phyloP scores from a whole-genome alignment of 2,329 filamentous ascomycete species.

The Thyridium curvatum region DNA sequence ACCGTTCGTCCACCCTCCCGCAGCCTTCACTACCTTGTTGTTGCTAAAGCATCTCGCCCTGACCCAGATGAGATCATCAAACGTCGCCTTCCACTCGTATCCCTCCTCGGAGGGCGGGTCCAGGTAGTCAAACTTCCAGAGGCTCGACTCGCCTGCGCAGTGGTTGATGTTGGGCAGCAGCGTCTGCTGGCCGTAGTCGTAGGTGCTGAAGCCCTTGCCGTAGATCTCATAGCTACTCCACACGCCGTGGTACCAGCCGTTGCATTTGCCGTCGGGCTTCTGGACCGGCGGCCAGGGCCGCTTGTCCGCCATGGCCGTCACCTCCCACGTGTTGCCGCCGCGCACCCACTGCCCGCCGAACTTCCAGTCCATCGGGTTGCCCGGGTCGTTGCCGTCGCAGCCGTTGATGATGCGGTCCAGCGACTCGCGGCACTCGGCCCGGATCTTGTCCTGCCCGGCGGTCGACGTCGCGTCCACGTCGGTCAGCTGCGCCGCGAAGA shows the following conservation, averaged over 20 bases:
- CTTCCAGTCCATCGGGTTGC: constrained; percentile 22
- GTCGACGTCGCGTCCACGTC: too few relatives aligned
- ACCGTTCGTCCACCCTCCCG: too few relatives aligned
- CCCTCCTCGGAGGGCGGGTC: constrained; percentile 14
- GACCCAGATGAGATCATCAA: too few relatives aligned
- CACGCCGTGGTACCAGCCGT: constrained; percentile 12
- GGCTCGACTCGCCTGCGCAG: constrained; percentile 10
- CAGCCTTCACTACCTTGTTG: too few relatives aligned
- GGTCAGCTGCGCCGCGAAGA: too few relatives aligned
- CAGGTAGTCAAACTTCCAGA: constrained; percentile 20
- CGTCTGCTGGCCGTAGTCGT: constrained; percentile 16
- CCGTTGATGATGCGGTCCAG: constrained; percentile 14
- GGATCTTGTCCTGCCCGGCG: too few relatives aligned
- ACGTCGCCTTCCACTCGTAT: constrained; percentile 14
- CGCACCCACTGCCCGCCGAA: constrained; percentile 15
- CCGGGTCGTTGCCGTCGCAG: constrained; percentile 14
- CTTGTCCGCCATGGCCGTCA: constrained; percentile 11
- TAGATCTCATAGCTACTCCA: constrained; percentile 13
- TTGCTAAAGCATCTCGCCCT: too few relatives aligned
- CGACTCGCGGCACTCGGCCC: constrained; percentile 9
- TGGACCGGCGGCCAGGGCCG: constrained; percentile 16
- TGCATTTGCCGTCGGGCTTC: constrained; percentile 12
- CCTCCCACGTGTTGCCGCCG: constrained; percentile 16
- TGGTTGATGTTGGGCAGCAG: constrained; percentile 10
- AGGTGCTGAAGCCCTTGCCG: constrained; percentile 17